These are phyloP conservation scores for Ceratobasidium sp. DNA, from an alignment of 1,284 basidiomycete genomes.

Conservation along the genomic window DNA sequence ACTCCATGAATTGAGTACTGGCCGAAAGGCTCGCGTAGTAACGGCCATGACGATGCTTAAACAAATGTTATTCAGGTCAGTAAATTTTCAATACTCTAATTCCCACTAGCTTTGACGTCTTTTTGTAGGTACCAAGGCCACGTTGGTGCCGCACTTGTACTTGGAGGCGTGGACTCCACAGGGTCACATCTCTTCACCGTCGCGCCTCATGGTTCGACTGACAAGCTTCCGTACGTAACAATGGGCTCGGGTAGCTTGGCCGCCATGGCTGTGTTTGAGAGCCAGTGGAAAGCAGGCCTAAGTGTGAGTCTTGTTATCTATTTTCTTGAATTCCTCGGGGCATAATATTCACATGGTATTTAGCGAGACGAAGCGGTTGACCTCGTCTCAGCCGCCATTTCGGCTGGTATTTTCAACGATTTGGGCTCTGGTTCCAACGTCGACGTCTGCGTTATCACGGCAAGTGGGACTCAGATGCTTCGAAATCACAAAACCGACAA, in stretches of 20 bases:
- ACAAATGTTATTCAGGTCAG: conserved; percentile 85
- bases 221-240: conserved; percentile 98
- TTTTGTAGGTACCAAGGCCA: conserved; percentile 87
- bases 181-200: conserved; percentile 98
- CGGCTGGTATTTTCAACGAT: conserved; percentile 99
- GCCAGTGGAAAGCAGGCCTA: conserved; percentile 86
- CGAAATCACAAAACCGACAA: conserved; percentile 95
- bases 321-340: neutral
- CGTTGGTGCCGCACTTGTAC: conserved; percentile 94
- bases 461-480: conserved; percentile 84
- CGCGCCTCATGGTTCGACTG: conserved; percentile 96
- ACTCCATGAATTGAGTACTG: conserved; percentile 86
- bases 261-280: conserved; percentile 99
- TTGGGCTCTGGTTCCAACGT: conserved; percentile 98
- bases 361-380: conserved; percentile 86
- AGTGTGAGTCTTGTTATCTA: conserved; percentile 64
- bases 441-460: conserved; percentile 95
- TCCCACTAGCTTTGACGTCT: conserved; percentile 2
- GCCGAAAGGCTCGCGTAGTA: conserved; percentile 88
- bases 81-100: conserved; percentile 30
- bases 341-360: neutral
- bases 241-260: conserved; percentile 98
- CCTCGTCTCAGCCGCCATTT: conserved; percentile 89
- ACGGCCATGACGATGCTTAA: conserved; percentile 99
- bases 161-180: conserved; percentile 95